Conservation (phyloP, 345 rosid species). For the Cochlearia excelsa region DNA sequence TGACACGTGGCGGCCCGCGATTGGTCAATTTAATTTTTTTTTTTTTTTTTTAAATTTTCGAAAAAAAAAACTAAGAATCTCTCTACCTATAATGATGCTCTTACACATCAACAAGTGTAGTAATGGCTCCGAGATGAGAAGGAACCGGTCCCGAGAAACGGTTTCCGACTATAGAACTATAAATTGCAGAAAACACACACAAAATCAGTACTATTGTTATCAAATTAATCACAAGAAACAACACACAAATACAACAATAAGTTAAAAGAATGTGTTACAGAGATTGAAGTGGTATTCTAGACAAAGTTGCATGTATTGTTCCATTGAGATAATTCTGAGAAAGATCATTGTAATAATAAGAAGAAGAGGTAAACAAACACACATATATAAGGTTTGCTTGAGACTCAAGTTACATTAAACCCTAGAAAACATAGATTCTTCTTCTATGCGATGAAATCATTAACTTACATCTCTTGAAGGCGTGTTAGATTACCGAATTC, state of each 20-base stretch:
- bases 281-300: constrained; percentile 46
- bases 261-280: constrained; percentile 44
- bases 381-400: constrained; percentile 8
- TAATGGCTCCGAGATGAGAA: constrained; percentile 48
- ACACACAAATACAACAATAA: neutral
- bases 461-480: constrained; percentile 59
- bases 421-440: neutral
- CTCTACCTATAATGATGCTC: too few relatives aligned
- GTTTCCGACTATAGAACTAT: constrained; percentile 62
- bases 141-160: constrained; percentile 68
- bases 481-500: constrained; percentile 60
- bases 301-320: constrained; percentile 54
- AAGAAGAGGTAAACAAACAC: neutral
- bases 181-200: neutral
- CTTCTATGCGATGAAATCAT: neutral
- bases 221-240: neutral
- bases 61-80: too few relatives aligned
- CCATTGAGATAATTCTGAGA: constrained; percentile 68
- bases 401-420: constrained; percentile 4
- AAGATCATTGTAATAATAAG: constrained; percentile 54
- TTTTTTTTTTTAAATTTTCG: too few relatives aligned
- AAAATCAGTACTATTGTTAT: constrained; percentile 1
- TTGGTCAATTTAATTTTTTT: too few relatives aligned
- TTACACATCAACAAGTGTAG: constrained; percentile 58
- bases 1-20: too few relatives aligned